Evolutionary conservation across 176 grass and related monocot genomes (phyloP), one percentile per base, ranked within the genome.

Genomic region (Calamus simplicifolius): DNA sequence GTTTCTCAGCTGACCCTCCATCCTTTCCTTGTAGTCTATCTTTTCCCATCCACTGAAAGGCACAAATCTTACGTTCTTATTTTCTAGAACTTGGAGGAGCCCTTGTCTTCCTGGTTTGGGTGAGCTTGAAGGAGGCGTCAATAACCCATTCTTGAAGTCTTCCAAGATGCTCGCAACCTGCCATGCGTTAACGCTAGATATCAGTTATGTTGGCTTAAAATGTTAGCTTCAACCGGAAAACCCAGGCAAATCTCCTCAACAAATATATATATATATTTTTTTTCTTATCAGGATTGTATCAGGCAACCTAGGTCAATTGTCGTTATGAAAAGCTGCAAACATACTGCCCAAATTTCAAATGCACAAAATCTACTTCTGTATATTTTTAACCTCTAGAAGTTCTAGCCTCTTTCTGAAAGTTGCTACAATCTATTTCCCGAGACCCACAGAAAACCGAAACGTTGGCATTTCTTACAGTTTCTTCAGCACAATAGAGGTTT

Each of bases 401-500:
- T n/a, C n/a, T n/a, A n/a, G n/a, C n/a, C n/a, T n/a, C 21, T 23
- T 23, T 23, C 21, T 23, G 21, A 23, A 23, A 23, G 21, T 35
- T 10, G 8, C 35, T 43, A 43, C 35, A 3, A 43, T 43, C 1
- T 43, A 43, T 12, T 43, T 43, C 35, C 12, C 8, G 35, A 12
- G 35, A 13, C 35, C 35, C 35, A 13, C 10, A 2, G 0, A 23
- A 23, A 12, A 43, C 12, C 12, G 6, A 43, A 43, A 12, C 35
- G 12, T 43, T 10, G 12, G 7, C 12, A 43, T 43, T n/a, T 78
- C 86, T 70, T 90, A 88, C 81, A 2, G 87, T 97, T 85, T 97
- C 87, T 71, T 97, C 81, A 3, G 87, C 92, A 70, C 86, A 90
- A 63, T 90, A 80, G 29, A 96, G 79, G 74, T 90, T 90, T 72